These are phyloP conservation scores for Ogataea kodamae DNA, from an alignment of 805 yeast species.

Conservation along the genomic window DNA sequence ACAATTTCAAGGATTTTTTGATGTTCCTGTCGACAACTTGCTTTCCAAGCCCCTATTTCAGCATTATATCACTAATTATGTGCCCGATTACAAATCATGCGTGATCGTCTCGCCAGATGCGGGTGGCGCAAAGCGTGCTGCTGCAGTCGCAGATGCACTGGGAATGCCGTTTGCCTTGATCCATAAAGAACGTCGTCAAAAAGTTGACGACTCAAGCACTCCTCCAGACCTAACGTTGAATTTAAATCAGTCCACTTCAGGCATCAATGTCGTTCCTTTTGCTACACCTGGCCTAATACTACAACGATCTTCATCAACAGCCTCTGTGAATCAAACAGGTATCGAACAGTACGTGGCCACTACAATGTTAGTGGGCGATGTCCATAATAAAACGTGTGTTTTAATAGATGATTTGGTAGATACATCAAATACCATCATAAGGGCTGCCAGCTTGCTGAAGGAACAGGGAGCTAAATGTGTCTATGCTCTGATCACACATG, in stretches of 20 bases:
- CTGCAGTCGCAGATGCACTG: slow-evolving; percentile 86
- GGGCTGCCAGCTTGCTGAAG: slow-evolving; percentile 89
- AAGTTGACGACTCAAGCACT: slow-evolving; percentile 29
- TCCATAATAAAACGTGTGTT: slow-evolving; percentile 80
- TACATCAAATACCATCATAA: slow-evolving; percentile 84
- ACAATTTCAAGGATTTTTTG: slow-evolving; percentile 96
- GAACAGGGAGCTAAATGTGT: slow-evolving; percentile 90
- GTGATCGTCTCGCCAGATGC: slow-evolving; percentile 97
- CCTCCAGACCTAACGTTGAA: slow-evolving; percentile 13
- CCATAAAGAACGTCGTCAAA: slow-evolving; percentile 82
- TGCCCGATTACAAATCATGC: slow-evolving; percentile 78
- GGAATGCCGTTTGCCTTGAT: slow-evolving; percentile 90
- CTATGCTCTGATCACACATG: slow-evolving; percentile 88
- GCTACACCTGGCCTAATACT: slow-evolving; percentile 7
- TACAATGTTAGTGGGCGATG: slow-evolving; percentile 96
- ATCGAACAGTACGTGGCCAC: slow-evolving; percentile 52
- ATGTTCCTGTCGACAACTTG: slow-evolving; percentile 92
- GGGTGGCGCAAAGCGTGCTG: slow-evolving; percentile 98
- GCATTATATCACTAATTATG: slow-evolving; percentile 71
- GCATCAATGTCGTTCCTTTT: slow-evolving; percentile 16
- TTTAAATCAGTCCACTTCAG: slow-evolving; percentile 18
- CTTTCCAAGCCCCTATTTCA: slow-evolving; percentile 85
- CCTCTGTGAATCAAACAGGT: slow-evolving; percentile 9
- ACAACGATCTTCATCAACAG: slow-evolving; percentile 16
- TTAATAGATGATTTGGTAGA: slow-evolving; percentile 91